Conservation (phyloP, 495 filamentous ascomycete genomes). For the Friedmanniomyces simplex region DNA sequence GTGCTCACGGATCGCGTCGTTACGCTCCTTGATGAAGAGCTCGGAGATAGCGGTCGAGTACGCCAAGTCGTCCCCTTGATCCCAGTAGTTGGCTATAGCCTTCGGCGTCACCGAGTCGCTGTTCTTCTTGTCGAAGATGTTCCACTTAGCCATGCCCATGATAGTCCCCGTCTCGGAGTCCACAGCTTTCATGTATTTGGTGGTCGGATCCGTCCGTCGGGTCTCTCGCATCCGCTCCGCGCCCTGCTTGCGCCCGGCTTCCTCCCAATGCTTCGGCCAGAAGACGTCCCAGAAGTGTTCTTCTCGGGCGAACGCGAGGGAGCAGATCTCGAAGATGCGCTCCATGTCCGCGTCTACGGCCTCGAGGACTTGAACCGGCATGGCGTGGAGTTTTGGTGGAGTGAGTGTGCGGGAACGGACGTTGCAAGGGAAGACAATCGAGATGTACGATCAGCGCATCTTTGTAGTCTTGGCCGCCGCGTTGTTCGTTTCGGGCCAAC, state of each 20-base stretch:
- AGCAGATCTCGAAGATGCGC: slow-evolving; percentile 14
- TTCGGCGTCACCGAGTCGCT: background rate
- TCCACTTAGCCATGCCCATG: slow-evolving; percentile 17
- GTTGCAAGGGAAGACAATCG: no score
- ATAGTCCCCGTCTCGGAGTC: slow-evolving; percentile 7
- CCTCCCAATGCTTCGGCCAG: slow-evolving; percentile 9
- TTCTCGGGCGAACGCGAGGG: slow-evolving; percentile 8
- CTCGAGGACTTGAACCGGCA: slow-evolving; percentile 1
- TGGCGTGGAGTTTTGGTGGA: background rate
- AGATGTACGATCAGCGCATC: no score
- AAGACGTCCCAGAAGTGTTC: slow-evolving; percentile 8
- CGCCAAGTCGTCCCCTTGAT: slow-evolving; percentile 1
- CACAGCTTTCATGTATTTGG: slow-evolving; percentile 15
- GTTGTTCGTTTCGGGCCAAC: no score
- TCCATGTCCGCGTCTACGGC: slow-evolving; percentile 15
- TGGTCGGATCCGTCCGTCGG: background rate
- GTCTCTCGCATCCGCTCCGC: slow-evolving; percentile 8
- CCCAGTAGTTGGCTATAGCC: slow-evolving; percentile 1
- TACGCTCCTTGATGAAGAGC: slow-evolving; percentile 1
- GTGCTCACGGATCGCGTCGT: slow-evolving; percentile 1
- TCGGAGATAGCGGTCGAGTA: background rate
- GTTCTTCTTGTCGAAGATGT: background rate
- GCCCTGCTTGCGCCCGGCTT: slow-evolving; percentile 8
- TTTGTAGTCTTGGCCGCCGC: no score
- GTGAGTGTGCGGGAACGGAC: no score